These are phyloP conservation scores for Chrysoporthe austroafricana DNA, from an alignment of 2,329 filamentous ascomycete genomes.

Conservation along the genomic window DNA sequence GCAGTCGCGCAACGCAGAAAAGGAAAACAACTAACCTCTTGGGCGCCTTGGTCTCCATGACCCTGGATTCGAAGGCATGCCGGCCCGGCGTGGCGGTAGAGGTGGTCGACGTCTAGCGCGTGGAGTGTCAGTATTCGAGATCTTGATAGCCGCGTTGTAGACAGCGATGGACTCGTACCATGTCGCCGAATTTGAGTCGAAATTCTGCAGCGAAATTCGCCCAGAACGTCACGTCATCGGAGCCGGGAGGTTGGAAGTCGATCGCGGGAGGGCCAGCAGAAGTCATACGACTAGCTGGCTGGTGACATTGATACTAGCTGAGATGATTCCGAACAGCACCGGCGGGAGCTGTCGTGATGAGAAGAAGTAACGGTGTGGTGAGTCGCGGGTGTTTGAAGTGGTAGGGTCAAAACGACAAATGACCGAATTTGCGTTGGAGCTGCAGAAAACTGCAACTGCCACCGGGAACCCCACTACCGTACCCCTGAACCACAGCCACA, in stretches of 20 bases:
- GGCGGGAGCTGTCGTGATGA: slow-evolving; percentile 3
- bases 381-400: slow-evolving; percentile 6
- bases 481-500: slow-evolving; percentile 7
- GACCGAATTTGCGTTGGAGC: slow-evolving; percentile 10
- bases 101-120: slow-evolving; percentile 66
- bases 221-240: slow-evolving; percentile 33
- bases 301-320: slow-evolving; percentile 15
- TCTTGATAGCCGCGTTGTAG: background rate
- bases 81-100: slow-evolving; percentile 73
- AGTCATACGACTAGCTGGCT: slow-evolving; percentile 27
- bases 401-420: background rate
- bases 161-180: slow-evolving; percentile 31
- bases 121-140: slow-evolving; percentile 22
- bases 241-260: slow-evolving; percentile 28
- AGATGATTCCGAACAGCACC: slow-evolving; percentile 11
- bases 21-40: slow-evolving; percentile 73
- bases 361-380: background rate
- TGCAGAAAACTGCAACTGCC: slow-evolving; percentile 16
- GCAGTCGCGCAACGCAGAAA: slow-evolving; percentile 23
- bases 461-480: background rate
- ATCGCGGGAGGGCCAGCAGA: slow-evolving; percentile 28
- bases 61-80: slow-evolving; percentile 77
- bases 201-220: slow-evolving; percentile 35
- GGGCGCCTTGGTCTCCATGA: slow-evolving; percentile 81
- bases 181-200: slow-evolving; percentile 33